A percentile compares a stretch with the other conserved stretches of the same genome.
Conservation (phyloP, 495 filamentous ascomycete species). For the Elaphomyces granulatus region DNA sequence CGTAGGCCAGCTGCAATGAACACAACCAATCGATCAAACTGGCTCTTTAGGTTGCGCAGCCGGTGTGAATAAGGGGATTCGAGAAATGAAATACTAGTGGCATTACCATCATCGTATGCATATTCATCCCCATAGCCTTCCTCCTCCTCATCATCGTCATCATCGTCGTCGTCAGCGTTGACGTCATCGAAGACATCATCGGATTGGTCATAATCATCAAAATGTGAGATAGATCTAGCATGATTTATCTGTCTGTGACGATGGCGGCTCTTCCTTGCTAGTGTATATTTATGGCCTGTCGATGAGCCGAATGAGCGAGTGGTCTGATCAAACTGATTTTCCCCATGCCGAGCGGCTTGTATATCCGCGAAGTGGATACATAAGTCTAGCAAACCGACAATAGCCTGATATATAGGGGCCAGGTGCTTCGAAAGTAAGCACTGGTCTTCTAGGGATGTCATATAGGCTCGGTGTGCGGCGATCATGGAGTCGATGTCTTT, state of each 20-base stretch:
- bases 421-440: slow-evolving; percentile 51
- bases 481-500: slow-evolving; percentile 77
- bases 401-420: slow-evolving; percentile 46
- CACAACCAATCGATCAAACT: slow-evolving; percentile 26
- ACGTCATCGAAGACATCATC: slow-evolving; percentile 7
- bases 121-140: slow-evolving; percentile 13
- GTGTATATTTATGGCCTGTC: neutral
- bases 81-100: slow-evolving; percentile 12
- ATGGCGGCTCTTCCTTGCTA: slow-evolving; percentile 6
- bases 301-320: slow-evolving; percentile 1
- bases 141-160: slow-evolving; percentile 11
- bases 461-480: slow-evolving; percentile 46
- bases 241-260: slow-evolving; percentile 3
- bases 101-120: slow-evolving; percentile 14
- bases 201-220: slow-evolving; percentile 2
- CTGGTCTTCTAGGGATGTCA: slow-evolving; percentile 45
- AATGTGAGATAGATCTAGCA: neutral
- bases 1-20: slow-evolving; percentile 34
- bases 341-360: slow-evolving; percentile 19
- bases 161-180: slow-evolving; percentile 6
- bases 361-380: slow-evolving; percentile 37
- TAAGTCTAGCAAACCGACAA: slow-evolving; percentile 49
- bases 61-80: slow-evolving; percentile 18
- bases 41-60: slow-evolving; percentile 22
- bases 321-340: slow-evolving; percentile 9